Evolutionary conservation across 306 rosid species (phyloP).

Genomic region (Senna siamea): DNA sequence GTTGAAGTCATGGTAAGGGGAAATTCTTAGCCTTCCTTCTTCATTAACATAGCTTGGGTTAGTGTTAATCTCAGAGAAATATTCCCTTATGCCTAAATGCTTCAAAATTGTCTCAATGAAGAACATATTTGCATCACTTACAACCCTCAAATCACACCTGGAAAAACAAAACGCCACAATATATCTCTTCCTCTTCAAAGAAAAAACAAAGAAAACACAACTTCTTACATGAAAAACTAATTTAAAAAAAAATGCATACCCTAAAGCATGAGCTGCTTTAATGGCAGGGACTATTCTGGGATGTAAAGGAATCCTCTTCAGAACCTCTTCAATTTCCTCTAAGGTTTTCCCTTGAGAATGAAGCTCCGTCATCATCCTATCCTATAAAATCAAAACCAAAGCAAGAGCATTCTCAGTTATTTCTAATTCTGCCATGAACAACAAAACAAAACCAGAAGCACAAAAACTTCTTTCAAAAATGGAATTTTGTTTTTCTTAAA

Average conservation of each 20-base stretch:
- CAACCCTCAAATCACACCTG: constrained; percentile 81
- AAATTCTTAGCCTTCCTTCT: constrained; percentile 58
- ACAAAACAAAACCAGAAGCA: background rate
- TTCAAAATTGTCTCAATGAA: constrained; percentile 74
- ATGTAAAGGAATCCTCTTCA: constrained; percentile 57
- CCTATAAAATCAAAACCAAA: constrained; percentile 47
- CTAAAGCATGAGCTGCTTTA: constrained; percentile 56
- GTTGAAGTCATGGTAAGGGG: constrained; percentile 53
- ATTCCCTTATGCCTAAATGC: constrained; percentile 62
- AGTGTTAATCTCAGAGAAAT: constrained; percentile 71
- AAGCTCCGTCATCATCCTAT: constrained; percentile 76
- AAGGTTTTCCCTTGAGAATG: constrained; percentile 57
- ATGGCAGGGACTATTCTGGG: constrained; percentile 61
- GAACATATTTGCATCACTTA: constrained; percentile 78
- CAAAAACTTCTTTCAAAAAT: too few species aligned
- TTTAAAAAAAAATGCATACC: constrained; percentile 41
- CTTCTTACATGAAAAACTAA: too few species aligned
- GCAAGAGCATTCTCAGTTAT: background rate
- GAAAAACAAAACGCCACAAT: background rate
- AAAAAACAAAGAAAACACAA: background rate
- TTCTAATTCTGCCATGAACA: background rate
- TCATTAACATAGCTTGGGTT: constrained; percentile 63
- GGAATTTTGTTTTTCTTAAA: too few species aligned
- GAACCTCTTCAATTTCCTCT: constrained; percentile 51
- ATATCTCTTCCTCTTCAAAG: background rate